Evolutionary conservation across 2,329 filamentous ascomycete species (phyloP).

Genomic region (Tolypocladium amazonense): DNA sequence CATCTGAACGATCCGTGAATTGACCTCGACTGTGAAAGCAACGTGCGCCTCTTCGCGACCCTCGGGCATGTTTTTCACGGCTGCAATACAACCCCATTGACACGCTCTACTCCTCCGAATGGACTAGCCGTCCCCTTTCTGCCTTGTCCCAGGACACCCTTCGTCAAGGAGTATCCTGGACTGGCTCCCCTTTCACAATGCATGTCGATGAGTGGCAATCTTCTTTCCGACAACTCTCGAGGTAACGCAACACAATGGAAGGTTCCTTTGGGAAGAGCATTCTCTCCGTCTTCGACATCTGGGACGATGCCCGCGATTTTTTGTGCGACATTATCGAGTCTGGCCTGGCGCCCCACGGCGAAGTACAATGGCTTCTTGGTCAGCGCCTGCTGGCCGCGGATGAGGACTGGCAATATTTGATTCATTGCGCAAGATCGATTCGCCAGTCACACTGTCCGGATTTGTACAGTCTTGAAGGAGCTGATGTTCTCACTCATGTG

Average conservation of each 20-base stretch:
- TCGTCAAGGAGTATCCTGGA: not conserved
- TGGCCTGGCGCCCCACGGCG: slow-evolving; percentile 10
- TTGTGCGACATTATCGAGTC: slow-evolving; percentile 19
- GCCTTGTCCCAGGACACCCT: not conserved
- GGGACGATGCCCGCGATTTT: slow-evolving; percentile 17
- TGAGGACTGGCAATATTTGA: slow-evolving; percentile 21
- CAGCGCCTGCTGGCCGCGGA: slow-evolving; percentile 20
- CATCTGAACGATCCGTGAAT: not conserved
- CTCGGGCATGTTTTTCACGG: not conserved
- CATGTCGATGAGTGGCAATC: not conserved
- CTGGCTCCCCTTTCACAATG: not conserved
- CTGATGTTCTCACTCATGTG: slow-evolving; percentile 22
- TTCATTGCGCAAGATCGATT: slow-evolving; percentile 22
- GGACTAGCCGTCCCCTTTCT: not conserved
- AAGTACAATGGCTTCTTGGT: slow-evolving; percentile 16
- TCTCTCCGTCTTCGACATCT: slow-evolving; percentile 21
- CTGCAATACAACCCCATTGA: not conserved
- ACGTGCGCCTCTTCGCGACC: not conserved
- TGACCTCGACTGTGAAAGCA: not conserved
- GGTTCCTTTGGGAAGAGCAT: slow-evolving; percentile 9
- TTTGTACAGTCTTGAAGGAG: slow-evolving; percentile 15
- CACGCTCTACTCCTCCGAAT: not conserved
- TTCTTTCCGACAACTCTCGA: not conserved
- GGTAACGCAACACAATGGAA: not conserved
- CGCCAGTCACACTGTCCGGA: slow-evolving; percentile 6